Evolutionary conservation across 1,284 basidiomycete species (phyloP), one percentile per base, ranked within the genome.

Genomic region (Gymnopus androsaceus): DNA sequence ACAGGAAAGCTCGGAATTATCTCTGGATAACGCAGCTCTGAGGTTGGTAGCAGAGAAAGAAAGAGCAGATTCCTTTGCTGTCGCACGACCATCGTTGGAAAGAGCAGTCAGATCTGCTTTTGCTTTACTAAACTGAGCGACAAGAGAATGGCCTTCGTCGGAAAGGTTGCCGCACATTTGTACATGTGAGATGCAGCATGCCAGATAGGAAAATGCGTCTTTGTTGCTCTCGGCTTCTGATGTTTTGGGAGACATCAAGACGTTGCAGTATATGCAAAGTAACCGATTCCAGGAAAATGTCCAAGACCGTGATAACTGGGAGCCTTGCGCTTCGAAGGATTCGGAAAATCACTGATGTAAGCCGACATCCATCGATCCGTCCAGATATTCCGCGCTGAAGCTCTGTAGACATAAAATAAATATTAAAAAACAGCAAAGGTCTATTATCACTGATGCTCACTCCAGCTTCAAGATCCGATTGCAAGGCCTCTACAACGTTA

Each of bases 311-410:
- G 54, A n/a, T 64, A 36, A 17, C 66, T 23, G 61, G 57, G n/a
- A 30, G 36, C 34, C 14, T 40, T 40, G 2, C 55, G 52, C 38
- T 59, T 59, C 14, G 57, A 52, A 37, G 60, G 54, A 41, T 55
- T 37, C 12, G 68, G 57, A 56, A 76, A 66, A 36, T 58, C 61
- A 41, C 64, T 64, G 17, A 82, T 63, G 59, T 77, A 75, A 23
- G 61, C 61, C 3, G 69, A 67, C 63, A 83, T 66, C 50, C 82
- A 63, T 14, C 65, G 65, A 56, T 87, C 85, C 30, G 86, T 64
- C n/a, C 41, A 60, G 68, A 23, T 81, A 66, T 59, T 83, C 82
- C 15, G 78, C 72, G 34, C 76, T 72, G 23, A 71, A 61, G 33
- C 59, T 59, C 79, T 81, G 28, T 15, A 36, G 4, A 36, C 4